Conservation (phyloP, 352 stramenopile species). For the Pythium coloratum region DNA sequence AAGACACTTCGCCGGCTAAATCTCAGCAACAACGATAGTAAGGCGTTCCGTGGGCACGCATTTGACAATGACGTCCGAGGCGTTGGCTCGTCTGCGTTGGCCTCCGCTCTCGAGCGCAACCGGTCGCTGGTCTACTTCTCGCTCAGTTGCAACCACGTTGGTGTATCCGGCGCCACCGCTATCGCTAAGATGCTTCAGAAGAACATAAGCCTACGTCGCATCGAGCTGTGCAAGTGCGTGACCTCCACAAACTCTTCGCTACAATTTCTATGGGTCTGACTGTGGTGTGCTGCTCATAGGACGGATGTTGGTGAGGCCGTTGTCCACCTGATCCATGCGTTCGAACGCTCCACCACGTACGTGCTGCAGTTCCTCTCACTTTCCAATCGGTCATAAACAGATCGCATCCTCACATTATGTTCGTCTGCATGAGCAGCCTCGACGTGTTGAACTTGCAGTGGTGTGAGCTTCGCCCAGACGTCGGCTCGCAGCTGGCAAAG, state of each 20-base stretch:
- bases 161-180: constrained; percentile 20
- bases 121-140: constrained; percentile 28
- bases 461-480: constrained; percentile 30
- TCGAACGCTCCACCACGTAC: constrained; percentile 32
- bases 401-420: no score
- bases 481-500: constrained; percentile 21
- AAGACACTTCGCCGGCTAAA: constrained; percentile 30
- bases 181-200: constrained; percentile 37
- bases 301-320: constrained; percentile 24
- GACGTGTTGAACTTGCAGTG: constrained; percentile 36
- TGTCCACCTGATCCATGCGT: constrained; percentile 30
- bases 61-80: constrained; percentile 42
- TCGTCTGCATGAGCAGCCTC: constrained; percentile 19
- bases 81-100: constrained; percentile 29
- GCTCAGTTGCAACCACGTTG: constrained; percentile 39
- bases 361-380: constrained; percentile 6
- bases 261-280: no score
- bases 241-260: background rate
- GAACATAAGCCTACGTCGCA: constrained; percentile 30
- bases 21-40: constrained; percentile 39
- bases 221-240: constrained; percentile 37
- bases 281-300: constrained; percentile 13
- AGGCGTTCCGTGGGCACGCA: constrained; percentile 14
- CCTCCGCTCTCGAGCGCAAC: constrained; percentile 36
- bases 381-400: no score